phyloP scores from a whole-genome alignment of 768 basidiomycete species.

The Paxillus rubicundulus region DNA sequence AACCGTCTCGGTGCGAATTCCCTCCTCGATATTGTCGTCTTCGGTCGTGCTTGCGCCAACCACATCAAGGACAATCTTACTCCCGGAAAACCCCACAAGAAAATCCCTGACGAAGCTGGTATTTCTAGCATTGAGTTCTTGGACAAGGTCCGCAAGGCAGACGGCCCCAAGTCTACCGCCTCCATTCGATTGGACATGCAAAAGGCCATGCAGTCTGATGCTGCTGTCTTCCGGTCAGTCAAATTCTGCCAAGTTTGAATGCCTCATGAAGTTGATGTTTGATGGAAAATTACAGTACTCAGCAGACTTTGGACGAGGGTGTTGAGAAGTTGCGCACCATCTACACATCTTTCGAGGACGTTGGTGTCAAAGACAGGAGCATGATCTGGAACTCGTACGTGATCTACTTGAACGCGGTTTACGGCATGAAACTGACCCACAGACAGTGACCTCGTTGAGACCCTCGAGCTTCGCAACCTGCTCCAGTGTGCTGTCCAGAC shows the following conservation, averaged over 20 bases:
- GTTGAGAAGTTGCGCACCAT: conserved; percentile 82
- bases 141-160: conserved; percentile 82
- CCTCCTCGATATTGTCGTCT: conserved; percentile 97
- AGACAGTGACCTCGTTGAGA: conserved; percentile 89
- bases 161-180: conserved; percentile 83
- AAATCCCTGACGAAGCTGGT: conserved; percentile 83
- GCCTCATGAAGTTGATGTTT: conserved; percentile 2
- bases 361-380: conserved; percentile 96
- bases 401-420: neutral
- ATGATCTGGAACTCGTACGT: conserved; percentile 99
- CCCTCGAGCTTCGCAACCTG: conserved; percentile 93
- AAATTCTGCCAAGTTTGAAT: neutral
- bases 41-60: conserved; percentile 98
- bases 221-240: conserved; percentile 87
- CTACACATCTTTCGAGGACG: conserved; percentile 85
- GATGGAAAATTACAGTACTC: conserved; percentile 54
- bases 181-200: conserved; percentile 95
- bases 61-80: conserved; percentile 91
- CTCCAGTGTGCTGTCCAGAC: conserved; percentile 96
- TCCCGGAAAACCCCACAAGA: conserved; percentile 89
- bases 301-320: conserved; percentile 87
- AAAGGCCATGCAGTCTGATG: conserved; percentile 98
- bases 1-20: conserved; percentile 99
- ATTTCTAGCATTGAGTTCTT: conserved; percentile 80
- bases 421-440: conserved; percentile 6